Base-by-base conservation (phyloP, 805 yeast species). In the Wickerhamiella kurtzmanii region DNA sequence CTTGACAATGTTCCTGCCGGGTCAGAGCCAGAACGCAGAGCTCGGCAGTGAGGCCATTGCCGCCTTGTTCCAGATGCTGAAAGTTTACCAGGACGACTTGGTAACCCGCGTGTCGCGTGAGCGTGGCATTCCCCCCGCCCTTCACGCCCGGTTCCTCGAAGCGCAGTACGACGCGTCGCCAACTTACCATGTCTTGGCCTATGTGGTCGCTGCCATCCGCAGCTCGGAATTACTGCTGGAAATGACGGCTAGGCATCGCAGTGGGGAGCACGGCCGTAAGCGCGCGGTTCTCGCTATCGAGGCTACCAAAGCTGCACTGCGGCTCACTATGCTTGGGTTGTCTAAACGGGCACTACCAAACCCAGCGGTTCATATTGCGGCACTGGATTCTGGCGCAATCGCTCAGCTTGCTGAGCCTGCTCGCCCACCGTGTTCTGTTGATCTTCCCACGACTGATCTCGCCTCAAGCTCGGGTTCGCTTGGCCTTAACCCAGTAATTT, bases 11-110 rank as follows among this genome's bases (percentile, higher is more conserved):
- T 50, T 68, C 35, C 50, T 64, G 11, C 71, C 72, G 1, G 68
- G 70, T 4, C 64, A 65, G 45, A 61, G 61, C 50, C 59, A 66
- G 37, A 62, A 66, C 19, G 64, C 62, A 28, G 72, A 67, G 52
- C 50, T 67, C 18, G 61, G 60, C 4, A 49, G 68, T 3, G 71
- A 67, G 52, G 56, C 60, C 8, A 55, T 58, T 6, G 63, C 56
- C 25, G 56, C 68, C 5, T 41, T 51, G 3, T 53, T 65, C n/a
- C 60, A 63, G 46, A 54, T 67, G 5, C 47, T 67, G 28, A 65
- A 65, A 13, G 37, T 63, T 19, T 67, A 65, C 50, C 69, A 66
- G 46, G 66, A 66, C 53, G 54, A 63, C 15, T 55, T 67, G 13
- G 52, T 67, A 4, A 57, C 63, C 6, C 52, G 57, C 5, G 62